Base-by-base conservation (phyloP, 257 asterid genomes). In the Solanum tacnaense region DNA sequence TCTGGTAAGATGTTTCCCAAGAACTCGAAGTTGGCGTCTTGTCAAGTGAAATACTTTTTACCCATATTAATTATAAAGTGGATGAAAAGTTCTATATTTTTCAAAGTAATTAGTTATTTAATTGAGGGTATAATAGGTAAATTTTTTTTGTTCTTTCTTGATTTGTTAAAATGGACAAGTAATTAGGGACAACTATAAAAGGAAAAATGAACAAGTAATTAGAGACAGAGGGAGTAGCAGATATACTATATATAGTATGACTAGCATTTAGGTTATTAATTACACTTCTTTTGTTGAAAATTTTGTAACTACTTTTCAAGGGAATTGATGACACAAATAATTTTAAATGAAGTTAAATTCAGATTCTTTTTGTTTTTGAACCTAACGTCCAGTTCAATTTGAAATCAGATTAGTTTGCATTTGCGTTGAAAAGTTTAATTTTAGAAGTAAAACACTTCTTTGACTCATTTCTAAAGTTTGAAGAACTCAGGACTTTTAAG, bases 351-450 rank as follows among this genome's bases (percentile, higher is more conserved):
- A 16, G 13, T 31, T 71, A 31, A 15, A 16, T 4, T 7, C n/a
- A 7, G 6, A 16, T 16, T 58, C 11, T 20, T 56, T 7, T 58
- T 56, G 9, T 0, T 49, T 49, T 15, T 49, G 60, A 16, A 56
- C n/a, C n/a, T 56, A 56, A 18, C 1, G 4, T 18, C 4, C 11
- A 56, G 6, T 56, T 56, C 5, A 18, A 2, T 56, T 56, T 56
- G 12, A 0, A 20, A 20, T 56, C 1, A 0, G 12, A 0, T 56
- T 20, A 56, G 3, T 52, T 49, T 49, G 60, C 60, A 2, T 52
- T 52, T 1, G 1, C 8, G 4, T 56, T 18, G 23, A 18, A 18
- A 56, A 20, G n/a, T 18, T 56, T 0, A 56, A 36, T 38, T 38
- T 38, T 38, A 38, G 44, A 38, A 2, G 44, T 38, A 38, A 38